These are phyloP conservation scores for Przewalskia tangutica DNA, from an alignment of 257 asterid genomes.

Conservation along the genomic window DNA sequence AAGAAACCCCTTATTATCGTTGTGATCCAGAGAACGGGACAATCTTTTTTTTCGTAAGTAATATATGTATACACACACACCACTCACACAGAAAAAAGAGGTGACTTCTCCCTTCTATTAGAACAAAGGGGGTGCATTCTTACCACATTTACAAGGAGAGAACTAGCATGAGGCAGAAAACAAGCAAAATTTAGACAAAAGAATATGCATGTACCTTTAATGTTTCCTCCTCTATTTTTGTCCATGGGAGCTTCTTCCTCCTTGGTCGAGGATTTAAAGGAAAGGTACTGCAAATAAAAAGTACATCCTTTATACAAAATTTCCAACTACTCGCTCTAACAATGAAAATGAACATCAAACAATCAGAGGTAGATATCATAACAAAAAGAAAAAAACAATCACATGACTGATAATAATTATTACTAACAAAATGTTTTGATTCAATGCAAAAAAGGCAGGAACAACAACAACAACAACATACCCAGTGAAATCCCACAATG, in stretches of 20 bases:
- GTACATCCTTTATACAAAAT: background rate
- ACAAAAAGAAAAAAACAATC: background rate
- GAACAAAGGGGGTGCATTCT: background rate
- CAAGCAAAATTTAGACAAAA: background rate
- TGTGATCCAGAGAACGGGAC: background rate
- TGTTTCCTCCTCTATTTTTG: constrained; percentile 46
- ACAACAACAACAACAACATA: no score
- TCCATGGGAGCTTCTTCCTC: constrained; percentile 44
- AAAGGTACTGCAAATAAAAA: constrained; percentile 28
- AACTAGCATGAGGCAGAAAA: background rate
- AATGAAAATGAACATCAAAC: background rate
- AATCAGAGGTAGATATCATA: background rate
- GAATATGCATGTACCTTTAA: constrained; percentile 34
- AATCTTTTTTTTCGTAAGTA: background rate
- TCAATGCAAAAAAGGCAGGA: background rate
- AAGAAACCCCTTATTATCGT: background rate
- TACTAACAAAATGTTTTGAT: background rate
- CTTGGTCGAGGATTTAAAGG: constrained; percentile 28
- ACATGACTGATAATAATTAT: background rate
- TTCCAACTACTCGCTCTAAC: background rate
- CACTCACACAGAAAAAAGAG: background rate
- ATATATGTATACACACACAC: no score
- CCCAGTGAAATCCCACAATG: no score
- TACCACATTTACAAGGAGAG: background rate
- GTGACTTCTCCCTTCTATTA: background rate